These are phyloP conservation scores for Kalmusia sp. DNA, from an alignment of 2,329 filamentous ascomycete species.

Conservation along the genomic window DNA sequence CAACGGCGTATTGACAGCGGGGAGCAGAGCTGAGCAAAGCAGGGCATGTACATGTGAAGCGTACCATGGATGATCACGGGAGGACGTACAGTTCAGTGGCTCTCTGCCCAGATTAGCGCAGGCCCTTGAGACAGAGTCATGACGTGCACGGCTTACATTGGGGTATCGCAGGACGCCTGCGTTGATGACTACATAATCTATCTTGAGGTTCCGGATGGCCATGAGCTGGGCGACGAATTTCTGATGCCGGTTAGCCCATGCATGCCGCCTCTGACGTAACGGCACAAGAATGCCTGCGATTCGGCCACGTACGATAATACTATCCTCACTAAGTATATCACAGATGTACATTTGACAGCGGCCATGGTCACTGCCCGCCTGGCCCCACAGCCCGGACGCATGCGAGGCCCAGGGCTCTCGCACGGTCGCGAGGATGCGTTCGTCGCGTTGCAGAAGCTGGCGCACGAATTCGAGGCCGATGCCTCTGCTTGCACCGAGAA, in stretches of 20 bases:
- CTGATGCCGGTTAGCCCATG: conserved; percentile 38
- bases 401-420: conserved; percentile 51
- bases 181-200: conserved; percentile 64
- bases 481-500: conserved; percentile 56
- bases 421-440: conserved; percentile 61
- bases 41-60: conserved; percentile 9
- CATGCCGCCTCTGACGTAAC: not conserved
- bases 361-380: conserved; percentile 53
- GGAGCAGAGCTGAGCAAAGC: conserved; percentile 18
- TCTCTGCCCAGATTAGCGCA: conserved; percentile 49
- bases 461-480: conserved; percentile 62
- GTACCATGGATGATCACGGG: conserved; percentile 21
- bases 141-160: conserved; percentile 53
- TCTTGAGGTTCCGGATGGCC: conserved; percentile 50
- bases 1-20: no score
- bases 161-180: conserved; percentile 64
- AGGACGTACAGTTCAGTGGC: conserved; percentile 57
- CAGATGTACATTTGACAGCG: conserved; percentile 58
- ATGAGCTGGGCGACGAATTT: conserved; percentile 52
- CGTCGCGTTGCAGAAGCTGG: conserved; percentile 55
- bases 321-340: conserved; percentile 61
- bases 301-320: conserved; percentile 52
- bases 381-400: conserved; percentile 50
- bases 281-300: not conserved
- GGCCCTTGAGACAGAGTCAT: conserved; percentile 7